Evolutionary conservation across 139 green algal genomes (phyloP).

Genomic region (Nannochloris sp.): DNA sequence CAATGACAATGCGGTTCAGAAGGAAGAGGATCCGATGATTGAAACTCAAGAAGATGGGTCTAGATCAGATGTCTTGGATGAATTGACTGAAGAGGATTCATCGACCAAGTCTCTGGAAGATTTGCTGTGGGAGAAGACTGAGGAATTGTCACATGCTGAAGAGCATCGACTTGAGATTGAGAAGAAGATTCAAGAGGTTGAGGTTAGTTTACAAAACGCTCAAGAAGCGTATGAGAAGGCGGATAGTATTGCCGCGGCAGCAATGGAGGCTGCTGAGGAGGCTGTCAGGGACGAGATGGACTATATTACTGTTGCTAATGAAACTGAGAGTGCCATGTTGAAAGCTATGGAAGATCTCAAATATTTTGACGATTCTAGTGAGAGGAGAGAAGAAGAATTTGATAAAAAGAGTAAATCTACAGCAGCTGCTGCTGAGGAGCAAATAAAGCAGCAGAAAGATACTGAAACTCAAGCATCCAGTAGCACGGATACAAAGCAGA

Average conservation of each 20-base stretch:
- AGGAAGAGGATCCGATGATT: too few species aligned
- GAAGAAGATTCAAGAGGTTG: conserved; percentile 17
- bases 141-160: conserved; percentile 13
- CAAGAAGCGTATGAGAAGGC: conserved; percentile 26
- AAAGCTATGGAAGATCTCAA: conserved; percentile 54
- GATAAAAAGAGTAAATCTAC: conserved; percentile 8
- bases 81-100: neutral
- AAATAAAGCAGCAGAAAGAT: neutral
- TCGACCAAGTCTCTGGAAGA: conserved; percentile 13
- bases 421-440: neutral
- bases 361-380: conserved; percentile 21
- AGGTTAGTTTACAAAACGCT: conserved; percentile 9
- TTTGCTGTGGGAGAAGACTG: conserved; percentile 12
- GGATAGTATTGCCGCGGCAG: conserved; percentile 49
- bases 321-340: conserved; percentile 46
- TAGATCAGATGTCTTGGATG: neutral
- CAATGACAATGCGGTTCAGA: too few species aligned
- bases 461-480: conserved; percentile 5
- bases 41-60: neutral
- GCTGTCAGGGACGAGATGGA: conserved; percentile 79
- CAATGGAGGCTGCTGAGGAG: conserved; percentile 67
- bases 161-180: conserved; percentile 7
- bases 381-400: conserved; percentile 19
- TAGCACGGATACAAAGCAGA: neutral
- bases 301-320: conserved; percentile 41